A percentile compares a stretch with the other conserved stretches of the same genome.
Conservation (phyloP, 257 asterid species). For the Ligustrum vulgare region DNA sequence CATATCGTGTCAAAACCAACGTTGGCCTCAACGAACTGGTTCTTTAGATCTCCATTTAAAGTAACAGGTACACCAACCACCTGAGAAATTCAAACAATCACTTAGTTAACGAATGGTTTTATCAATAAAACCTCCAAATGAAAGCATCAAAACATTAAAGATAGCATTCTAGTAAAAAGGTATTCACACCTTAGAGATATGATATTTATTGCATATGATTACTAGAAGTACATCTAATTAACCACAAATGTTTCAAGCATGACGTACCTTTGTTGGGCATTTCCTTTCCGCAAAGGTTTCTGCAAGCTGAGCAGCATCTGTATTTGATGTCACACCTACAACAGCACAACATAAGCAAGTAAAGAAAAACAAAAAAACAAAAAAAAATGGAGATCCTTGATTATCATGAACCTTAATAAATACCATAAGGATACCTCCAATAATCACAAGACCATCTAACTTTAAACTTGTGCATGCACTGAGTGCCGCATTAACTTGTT, state of each 20-base stretch:
- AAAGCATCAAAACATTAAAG: constrained; percentile 17
- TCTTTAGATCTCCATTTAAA: constrained; percentile 55
- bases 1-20: constrained; percentile 66
- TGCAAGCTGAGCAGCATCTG: constrained; percentile 99
- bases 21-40: constrained; percentile 50
- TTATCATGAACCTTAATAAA: constrained; percentile 21
- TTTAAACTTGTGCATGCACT: constrained; percentile 76
- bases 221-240: constrained; percentile 13
- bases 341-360: constrained; percentile 25
- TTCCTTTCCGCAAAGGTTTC: constrained; percentile 91
- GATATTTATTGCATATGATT: constrained; percentile 10
- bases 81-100: constrained; percentile 26
- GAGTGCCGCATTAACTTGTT: constrained; percentile 90
- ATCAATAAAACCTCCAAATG: constrained; percentile 8
- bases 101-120: constrained; percentile 20
- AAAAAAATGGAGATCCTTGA: constrained; percentile 13
- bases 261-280: constrained; percentile 77
- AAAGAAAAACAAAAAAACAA: constrained; percentile 9
- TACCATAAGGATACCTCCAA: constrained; percentile 68
- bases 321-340: constrained; percentile 96
- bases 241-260: constrained; percentile 10
- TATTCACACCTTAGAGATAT: not conserved
- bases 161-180: constrained; percentile 6
- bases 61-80: constrained; percentile 44
- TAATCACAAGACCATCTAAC: constrained; percentile 81